phyloP scores from a whole-genome alignment of 305 asterid species.

The Coffea humblotiana region DNA sequence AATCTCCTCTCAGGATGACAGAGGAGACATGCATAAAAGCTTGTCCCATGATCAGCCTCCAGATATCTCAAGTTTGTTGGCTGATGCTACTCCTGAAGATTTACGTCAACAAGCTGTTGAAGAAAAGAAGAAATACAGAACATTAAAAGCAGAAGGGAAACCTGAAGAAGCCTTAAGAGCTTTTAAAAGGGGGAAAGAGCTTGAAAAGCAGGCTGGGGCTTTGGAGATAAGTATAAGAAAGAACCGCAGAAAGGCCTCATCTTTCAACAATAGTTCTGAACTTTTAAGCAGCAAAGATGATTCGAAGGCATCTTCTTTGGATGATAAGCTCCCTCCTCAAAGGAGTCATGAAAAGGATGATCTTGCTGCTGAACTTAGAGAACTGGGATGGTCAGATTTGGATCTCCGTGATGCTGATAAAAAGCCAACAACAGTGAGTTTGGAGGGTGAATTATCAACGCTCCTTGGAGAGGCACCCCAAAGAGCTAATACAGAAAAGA shows the following conservation, averaged over 20 bases:
- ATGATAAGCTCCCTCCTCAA: constrained; percentile 35
- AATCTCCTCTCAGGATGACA: constrained; percentile 33
- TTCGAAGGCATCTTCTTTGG: constrained; percentile 33
- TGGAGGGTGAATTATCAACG: constrained; percentile 89
- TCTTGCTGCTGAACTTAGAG: constrained; percentile 81
- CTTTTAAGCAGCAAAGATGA: constrained; percentile 59
- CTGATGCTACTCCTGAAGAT: constrained; percentile 70
- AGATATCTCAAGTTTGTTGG: constrained; percentile 34
- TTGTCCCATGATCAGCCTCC: constrained; percentile 37
- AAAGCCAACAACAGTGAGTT: constrained; percentile 47
- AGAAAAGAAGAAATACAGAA: constrained; percentile 71
- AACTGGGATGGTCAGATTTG: constrained; percentile 92
- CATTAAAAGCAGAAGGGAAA: constrained; percentile 89
- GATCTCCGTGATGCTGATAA: constrained; percentile 68
- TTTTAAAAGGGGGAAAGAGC: constrained; percentile 91
- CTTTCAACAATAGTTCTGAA: constrained; percentile 46
- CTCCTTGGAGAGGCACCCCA: constrained; percentile 66
- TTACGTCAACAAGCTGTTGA: constrained; percentile 77
- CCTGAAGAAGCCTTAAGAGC: constrained; percentile 89
- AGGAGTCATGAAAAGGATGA: constrained; percentile 67
- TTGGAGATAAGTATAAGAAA: constrained; percentile 74
- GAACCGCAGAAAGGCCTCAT: constrained; percentile 63
- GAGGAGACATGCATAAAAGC: constrained; percentile 30
- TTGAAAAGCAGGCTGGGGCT: constrained; percentile 93
- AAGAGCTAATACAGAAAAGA: constrained; percentile 52